Evolutionary conservation across 208 protist species (phyloP).

Genomic region (Phytomonas serpens): DNA sequence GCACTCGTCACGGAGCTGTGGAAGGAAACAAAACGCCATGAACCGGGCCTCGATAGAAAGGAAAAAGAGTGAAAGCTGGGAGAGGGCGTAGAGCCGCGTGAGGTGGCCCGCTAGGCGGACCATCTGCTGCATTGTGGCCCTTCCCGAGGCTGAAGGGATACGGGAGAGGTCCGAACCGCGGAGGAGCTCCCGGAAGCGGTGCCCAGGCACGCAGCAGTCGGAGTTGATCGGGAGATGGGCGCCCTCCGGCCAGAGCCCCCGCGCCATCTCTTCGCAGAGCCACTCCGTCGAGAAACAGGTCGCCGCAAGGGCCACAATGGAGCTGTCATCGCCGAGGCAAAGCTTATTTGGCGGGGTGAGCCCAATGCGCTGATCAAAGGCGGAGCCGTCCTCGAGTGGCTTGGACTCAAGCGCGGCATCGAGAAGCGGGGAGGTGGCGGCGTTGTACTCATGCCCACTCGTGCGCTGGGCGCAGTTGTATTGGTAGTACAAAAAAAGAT

Average conservation of each 20-base stretch:
- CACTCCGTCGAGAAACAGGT: slow-evolving; percentile 76
- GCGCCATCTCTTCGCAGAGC: slow-evolving; percentile 47
- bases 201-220: slow-evolving; percentile 50
- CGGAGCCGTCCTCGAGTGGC: background rate
- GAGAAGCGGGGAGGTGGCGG: slow-evolving; percentile 13
- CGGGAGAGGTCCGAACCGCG: slow-evolving; percentile 16
- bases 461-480: slow-evolving; percentile 63
- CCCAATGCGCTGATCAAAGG: slow-evolving; percentile 37
- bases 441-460: slow-evolving; percentile 67
- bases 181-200: slow-evolving; percentile 29
- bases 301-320: slow-evolving; percentile 57
- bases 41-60: slow-evolving; percentile 76
- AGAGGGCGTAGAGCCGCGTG: slow-evolving; percentile 51
- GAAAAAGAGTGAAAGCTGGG: slow-evolving; percentile 75
- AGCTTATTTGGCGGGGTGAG: slow-evolving; percentile 37
- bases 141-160: slow-evolving; percentile 9
- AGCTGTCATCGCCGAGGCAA: slow-evolving; percentile 48
- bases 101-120: slow-evolving; percentile 50
- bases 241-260: slow-evolving; percentile 25
- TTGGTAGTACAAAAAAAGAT: slow-evolving; percentile 71
- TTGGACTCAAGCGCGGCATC: slow-evolving; percentile 25
- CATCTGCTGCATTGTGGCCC: slow-evolving; percentile 17
- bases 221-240: slow-evolving; percentile 20
- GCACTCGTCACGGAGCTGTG: slow-evolving; percentile 80
- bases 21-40: slow-evolving; percentile 68